Percentiles rank a stretch among this genome's conserved stretches.
phyloP scores from a whole-genome alignment of 768 basidiomycete species.

The Russula compacta region DNA sequence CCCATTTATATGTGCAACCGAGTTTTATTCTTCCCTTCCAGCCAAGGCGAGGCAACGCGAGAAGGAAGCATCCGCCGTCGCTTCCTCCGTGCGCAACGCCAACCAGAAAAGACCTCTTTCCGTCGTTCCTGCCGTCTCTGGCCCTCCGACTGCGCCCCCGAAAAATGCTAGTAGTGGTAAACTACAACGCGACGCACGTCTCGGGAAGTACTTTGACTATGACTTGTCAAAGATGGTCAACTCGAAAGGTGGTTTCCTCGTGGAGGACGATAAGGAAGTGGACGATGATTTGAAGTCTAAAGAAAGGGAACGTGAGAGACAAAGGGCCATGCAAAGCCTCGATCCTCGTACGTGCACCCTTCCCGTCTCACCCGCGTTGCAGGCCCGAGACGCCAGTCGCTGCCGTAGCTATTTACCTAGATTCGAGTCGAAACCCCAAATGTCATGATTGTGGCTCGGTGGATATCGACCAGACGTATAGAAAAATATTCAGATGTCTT shows the following conservation, averaged over 20 bases:
- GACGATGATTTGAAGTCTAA: constrained; percentile 68
- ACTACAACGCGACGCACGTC: constrained; percentile 63
- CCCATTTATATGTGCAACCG: neutral
- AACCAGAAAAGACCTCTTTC: constrained; percentile 69
- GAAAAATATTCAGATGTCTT: constrained; percentile 72
- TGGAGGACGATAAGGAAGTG: constrained; percentile 78
- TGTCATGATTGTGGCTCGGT: constrained; percentile 82
- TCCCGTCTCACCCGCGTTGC: neutral
- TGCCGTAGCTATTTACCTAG: constrained; percentile 63
- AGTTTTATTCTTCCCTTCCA: constrained; percentile 22
- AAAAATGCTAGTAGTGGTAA: constrained; percentile 34
- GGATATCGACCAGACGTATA: constrained; percentile 78
- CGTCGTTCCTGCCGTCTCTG: constrained; percentile 46
- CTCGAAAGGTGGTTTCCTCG: constrained; percentile 89
- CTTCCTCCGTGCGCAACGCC: constrained; percentile 48
- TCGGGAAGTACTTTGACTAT: constrained; percentile 95
- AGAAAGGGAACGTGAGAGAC: constrained; percentile 73
- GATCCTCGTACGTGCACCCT: constrained; percentile 56
- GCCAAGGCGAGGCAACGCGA: constrained; percentile 72
- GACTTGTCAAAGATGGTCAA: constrained; percentile 96
- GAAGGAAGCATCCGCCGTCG: constrained; percentile 44
- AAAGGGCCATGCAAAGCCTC: constrained; percentile 62
- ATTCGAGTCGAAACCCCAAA: constrained; percentile 66
- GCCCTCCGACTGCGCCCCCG: constrained; percentile 46
- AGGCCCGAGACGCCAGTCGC: neutral